A percentile compares a stretch with the other conserved stretches of the same genome.
These are phyloP conservation scores for Auriculariales sp. DNA, from an alignment of 768 basidiomycete genomes.

Conservation along the genomic window DNA sequence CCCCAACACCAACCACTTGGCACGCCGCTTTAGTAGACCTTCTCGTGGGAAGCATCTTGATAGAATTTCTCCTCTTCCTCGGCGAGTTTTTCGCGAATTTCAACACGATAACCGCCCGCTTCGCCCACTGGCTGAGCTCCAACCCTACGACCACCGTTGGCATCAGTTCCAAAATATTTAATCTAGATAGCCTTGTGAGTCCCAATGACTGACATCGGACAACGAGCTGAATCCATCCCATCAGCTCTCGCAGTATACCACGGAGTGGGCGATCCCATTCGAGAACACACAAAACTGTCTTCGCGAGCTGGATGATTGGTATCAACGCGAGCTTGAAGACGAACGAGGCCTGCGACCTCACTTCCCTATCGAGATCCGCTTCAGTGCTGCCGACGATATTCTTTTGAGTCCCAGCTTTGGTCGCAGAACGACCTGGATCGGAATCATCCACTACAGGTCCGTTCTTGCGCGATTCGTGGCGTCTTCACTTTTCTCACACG, in stretches of 20 bases:
- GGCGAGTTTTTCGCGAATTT: constrained; percentile 48
- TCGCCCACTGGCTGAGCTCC: constrained; percentile 55
- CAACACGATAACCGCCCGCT: constrained; percentile 47
- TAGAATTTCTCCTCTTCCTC: constrained; percentile 73
- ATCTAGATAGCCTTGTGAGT: constrained; percentile 82
- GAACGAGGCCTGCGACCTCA: constrained; percentile 72
- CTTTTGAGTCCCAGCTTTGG: constrained; percentile 86
- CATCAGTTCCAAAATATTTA: constrained; percentile 74
- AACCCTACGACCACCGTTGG: constrained; percentile 47
- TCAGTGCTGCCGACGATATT: constrained; percentile 77
- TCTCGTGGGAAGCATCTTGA: constrained; percentile 62
- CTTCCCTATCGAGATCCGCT: constrained; percentile 87
- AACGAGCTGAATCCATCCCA: constrained; percentile 9
- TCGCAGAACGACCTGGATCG: constrained; percentile 79
- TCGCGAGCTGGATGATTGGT: constrained; percentile 53
- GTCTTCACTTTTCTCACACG: not conserved
- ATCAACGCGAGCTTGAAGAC: constrained; percentile 49
- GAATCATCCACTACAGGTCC: constrained; percentile 94
- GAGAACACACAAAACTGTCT: constrained; percentile 52
- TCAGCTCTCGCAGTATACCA: constrained; percentile 85
- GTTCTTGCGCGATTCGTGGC: constrained; percentile 13
- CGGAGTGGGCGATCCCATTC: constrained; percentile 87
- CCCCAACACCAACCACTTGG: no score
- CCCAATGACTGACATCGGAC: not conserved
- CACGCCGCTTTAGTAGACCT: constrained; percentile 60